Evolutionary conservation across 2,329 filamentous ascomycete genomes (phyloP).

Genomic region (Cladosporium sp.): DNA sequence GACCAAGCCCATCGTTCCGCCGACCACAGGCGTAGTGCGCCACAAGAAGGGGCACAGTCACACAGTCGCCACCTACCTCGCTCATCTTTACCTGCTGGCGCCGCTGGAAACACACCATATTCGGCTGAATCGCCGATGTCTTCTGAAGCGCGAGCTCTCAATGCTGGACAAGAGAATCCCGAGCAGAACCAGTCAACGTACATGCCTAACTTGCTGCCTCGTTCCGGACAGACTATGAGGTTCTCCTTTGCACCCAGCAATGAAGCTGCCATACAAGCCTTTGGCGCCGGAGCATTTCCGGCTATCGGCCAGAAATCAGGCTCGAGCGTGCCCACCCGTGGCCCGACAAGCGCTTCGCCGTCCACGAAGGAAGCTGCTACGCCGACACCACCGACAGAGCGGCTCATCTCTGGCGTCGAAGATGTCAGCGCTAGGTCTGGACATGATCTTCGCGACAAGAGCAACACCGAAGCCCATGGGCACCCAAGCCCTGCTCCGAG

Average conservation of each 20-base stretch:
- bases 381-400: not conserved
- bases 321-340: not conserved
- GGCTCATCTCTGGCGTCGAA: not conserved
- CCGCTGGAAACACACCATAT: not conserved
- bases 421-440: not conserved
- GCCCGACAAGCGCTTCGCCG: not conserved
- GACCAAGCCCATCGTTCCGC: not conserved
- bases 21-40: constrained; percentile 2
- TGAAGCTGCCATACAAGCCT: constrained; percentile 17
- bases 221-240: constrained; percentile 24
- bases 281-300: constrained; percentile 21
- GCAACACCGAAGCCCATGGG: not conserved
- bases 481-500: not conserved
- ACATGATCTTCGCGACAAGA: not conserved
- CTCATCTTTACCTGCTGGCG: not conserved
- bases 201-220: constrained; percentile 13
- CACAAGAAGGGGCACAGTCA: not conserved
- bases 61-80: not conserved
- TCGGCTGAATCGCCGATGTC: not conserved
- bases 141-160: not conserved
- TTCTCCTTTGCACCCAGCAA: constrained; percentile 24
- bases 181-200: not conserved
- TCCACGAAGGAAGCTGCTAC: not conserved
- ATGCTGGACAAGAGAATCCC: not conserved
- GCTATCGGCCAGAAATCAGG: not conserved